Base-by-base conservation (phyloP, 2,329 filamentous ascomycete genomes). In the Arthrobotrys musiformis region DNA sequence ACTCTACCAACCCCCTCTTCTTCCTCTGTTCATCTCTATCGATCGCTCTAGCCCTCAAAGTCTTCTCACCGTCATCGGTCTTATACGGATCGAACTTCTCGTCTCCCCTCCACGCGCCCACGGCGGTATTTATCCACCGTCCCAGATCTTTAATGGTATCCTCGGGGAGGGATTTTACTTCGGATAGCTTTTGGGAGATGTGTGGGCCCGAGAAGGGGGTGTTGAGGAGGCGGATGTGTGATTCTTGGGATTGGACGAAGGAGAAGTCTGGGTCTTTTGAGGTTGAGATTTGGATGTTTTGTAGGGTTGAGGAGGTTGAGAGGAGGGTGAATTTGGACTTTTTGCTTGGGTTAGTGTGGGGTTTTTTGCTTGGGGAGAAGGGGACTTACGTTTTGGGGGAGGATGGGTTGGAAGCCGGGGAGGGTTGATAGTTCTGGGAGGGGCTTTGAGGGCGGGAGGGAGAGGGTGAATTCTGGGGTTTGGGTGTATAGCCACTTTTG, bases 221-320 rank as follows among this genome's bases (percentile, higher is more conserved):
- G 35, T 70, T 19, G 11, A 77, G 42, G 1, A 77, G 60, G 2
- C 73, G 30, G 30, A 52, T 66, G 26, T 77, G 73, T 1, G 73
- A 69, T 66, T 77, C 73, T 52, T 77, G 73, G n/a, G 73, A 77
- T 61, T 77, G 73, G 9, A 77, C 40, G 66, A 77, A 77, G 11
- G 66, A 58, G 35, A 62, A 48, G 61, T 66, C 60, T 7, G 73
- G 66, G 35, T 77, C 73, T 15, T 66, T 52, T 22, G 73, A 70
- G 28, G 66, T 67, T 42, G 66, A 54, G 48, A 77, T 28, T 58
- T 54, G 40, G 24, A 68, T 54, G 42, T 66, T 48, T 33, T 66
- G 40, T 42, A 77, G 54, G 40, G 30, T 37, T n/a, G 37, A 58
- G 50, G 46, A 9, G 0, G 67, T 64, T 13, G 63, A 15, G 0